These are phyloP conservation scores for Hypoxylon lienhwacheense DNA, from an alignment of 495 filamentous ascomycete genomes.

Conservation along the genomic window DNA sequence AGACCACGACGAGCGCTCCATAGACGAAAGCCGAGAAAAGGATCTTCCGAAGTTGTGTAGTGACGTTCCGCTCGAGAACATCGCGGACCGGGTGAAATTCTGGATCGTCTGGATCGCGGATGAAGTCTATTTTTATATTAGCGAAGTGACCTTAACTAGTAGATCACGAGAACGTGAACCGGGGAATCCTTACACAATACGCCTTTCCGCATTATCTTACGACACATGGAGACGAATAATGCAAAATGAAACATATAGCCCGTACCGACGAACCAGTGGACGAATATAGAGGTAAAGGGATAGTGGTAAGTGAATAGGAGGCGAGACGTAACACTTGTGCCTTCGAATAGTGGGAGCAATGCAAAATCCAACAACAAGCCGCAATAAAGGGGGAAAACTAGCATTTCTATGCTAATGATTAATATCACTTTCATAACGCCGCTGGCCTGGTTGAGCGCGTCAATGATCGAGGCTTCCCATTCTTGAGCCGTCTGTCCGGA, in stretches of 20 bases:
- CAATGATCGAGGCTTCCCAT: conserved; percentile 77
- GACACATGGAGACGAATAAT: conserved; percentile 97
- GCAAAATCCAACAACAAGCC: conserved; percentile 88
- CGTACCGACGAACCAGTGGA: conserved; percentile 98
- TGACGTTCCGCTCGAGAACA: conserved; percentile 89
- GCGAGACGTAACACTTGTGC: conserved; percentile 72
- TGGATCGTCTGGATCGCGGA: conserved; percentile 96
- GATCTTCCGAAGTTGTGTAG: conserved; percentile 94
- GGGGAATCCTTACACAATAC: conserved; percentile 72
- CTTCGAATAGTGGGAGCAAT: conserved; percentile 82
- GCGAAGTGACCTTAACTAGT: conserved; percentile 4
- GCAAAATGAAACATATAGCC: conserved; percentile 99
- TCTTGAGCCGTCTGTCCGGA: conserved; percentile 66
- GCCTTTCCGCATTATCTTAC: conserved; percentile 91
- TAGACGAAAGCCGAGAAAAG: conserved; percentile 95
- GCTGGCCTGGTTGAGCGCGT: conserved; percentile 85
- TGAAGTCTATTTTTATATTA: conserved; percentile 70
- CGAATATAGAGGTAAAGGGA: conserved; percentile 86
- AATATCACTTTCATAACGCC: conserved; percentile 97
- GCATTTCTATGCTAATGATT: conserved; percentile 99
- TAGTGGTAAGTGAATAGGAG: conserved; percentile 72
- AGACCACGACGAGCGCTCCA: conserved; percentile 87
- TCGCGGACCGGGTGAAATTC: conserved; percentile 98
- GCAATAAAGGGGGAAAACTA: conserved; percentile 94
- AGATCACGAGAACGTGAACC: background rate